Conservation (phyloP, 1,284 basidiomycete genomes). For the Tranzscheliella williamsii region DNA sequence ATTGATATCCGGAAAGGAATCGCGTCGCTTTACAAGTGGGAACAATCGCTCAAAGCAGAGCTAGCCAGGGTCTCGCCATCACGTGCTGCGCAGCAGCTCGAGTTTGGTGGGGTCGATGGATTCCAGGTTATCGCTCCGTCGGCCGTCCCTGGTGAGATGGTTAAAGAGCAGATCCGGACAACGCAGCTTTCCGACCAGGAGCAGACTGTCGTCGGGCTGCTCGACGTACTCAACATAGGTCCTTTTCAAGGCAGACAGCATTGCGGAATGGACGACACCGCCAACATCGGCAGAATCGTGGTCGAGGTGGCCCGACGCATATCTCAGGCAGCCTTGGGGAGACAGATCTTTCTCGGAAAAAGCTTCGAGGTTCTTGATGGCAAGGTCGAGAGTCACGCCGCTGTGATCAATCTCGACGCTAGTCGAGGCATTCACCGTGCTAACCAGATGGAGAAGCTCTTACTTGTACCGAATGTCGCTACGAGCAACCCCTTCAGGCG, state of each 20-base stretch:
- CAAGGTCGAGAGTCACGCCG: slow-evolving; percentile 12
- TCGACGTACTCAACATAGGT: slow-evolving; percentile 37
- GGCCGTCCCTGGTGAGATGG: background rate
- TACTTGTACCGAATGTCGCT: slow-evolving; percentile 20
- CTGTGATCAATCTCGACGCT: slow-evolving; percentile 7
- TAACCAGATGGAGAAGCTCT: slow-evolving; percentile 22
- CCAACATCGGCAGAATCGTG: slow-evolving; percentile 62
- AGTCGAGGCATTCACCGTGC: slow-evolving; percentile 4
- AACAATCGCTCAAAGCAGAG: slow-evolving; percentile 22
- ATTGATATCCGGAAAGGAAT: slow-evolving; percentile 60
- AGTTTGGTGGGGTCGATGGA: slow-evolving; percentile 32
- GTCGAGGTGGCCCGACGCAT: slow-evolving; percentile 31
- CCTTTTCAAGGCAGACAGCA: slow-evolving; percentile 63
- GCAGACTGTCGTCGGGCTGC: slow-evolving; percentile 37
- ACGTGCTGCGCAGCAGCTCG: slow-evolving; percentile 3
- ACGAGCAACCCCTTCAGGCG: slow-evolving; percentile 16
- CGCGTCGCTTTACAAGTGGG: slow-evolving; percentile 26
- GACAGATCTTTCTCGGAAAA: slow-evolving; percentile 17
- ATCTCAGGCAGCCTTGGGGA: slow-evolving; percentile 4
- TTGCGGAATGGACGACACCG: slow-evolving; percentile 64
- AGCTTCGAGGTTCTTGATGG: slow-evolving; percentile 21
- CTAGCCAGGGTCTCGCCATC: slow-evolving; percentile 1
- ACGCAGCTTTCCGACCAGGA: slow-evolving; percentile 26
- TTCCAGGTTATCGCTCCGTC: slow-evolving; percentile 31
- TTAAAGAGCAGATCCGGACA: slow-evolving; percentile 2